Evolutionary conservation across 495 filamentous ascomycete genomes (phyloP).

Genomic region (Astrothelium macrocarpum): DNA sequence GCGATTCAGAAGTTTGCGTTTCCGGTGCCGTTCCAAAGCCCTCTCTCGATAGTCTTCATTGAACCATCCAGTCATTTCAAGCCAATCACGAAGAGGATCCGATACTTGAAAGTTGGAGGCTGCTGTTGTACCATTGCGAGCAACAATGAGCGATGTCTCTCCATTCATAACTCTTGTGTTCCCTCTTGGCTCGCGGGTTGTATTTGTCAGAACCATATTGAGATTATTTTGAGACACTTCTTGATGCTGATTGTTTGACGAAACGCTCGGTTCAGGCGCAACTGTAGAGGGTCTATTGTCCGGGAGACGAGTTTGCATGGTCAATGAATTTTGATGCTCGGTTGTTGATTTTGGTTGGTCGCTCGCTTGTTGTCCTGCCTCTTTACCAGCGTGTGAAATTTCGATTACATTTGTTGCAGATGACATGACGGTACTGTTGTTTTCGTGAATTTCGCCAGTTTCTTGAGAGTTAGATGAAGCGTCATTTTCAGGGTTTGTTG

Average conservation of each 20-base stretch:
- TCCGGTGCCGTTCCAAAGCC: neutral
- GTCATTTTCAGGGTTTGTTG: neutral
- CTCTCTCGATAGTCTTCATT: conserved; percentile 37
- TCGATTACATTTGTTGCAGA: neutral
- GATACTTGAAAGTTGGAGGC: neutral
- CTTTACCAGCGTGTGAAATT: neutral
- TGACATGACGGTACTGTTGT: neutral
- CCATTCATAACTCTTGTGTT: neutral
- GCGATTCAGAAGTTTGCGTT: neutral
- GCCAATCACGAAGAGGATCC: conserved; percentile 46
- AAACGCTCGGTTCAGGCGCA: neutral
- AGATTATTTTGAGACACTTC: neutral
- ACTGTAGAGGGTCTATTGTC: neutral
- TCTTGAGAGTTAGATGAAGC: neutral
- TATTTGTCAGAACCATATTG: neutral
- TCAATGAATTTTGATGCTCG: neutral
- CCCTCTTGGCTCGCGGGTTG: neutral
- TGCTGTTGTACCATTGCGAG: neutral
- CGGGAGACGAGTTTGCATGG: neutral
- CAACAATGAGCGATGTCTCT: neutral
- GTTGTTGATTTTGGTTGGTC: neutral
- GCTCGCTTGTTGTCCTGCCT: neutral
- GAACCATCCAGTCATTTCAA: conserved; percentile 50
- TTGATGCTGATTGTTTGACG: neutral
- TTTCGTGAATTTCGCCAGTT: neutral